phyloP scores from a whole-genome alignment of 2,329 filamentous ascomycete species.

The Drechslerella stenobrocha region DNA sequence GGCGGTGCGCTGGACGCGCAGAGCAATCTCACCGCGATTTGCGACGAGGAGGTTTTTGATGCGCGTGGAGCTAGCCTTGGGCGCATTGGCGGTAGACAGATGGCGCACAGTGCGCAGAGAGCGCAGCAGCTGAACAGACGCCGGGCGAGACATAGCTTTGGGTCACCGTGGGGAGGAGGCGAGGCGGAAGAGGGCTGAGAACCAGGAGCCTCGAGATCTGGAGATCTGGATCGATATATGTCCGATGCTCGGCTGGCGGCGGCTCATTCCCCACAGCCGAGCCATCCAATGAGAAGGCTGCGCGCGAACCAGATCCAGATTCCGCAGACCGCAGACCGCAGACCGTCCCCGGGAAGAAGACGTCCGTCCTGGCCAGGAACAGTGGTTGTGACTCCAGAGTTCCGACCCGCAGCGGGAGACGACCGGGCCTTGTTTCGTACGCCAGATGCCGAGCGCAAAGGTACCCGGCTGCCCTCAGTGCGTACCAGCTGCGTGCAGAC shows the following conservation, averaged over 20 bases:
- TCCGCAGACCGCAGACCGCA: too few relatives aligned
- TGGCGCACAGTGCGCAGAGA: conserved; percentile 28
- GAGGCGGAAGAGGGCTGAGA: background rate
- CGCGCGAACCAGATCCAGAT: too few relatives aligned
- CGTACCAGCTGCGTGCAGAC: background rate
- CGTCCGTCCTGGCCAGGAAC: too few relatives aligned
- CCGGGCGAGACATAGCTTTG: conserved; percentile 34
- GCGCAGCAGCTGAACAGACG: conserved; percentile 39
- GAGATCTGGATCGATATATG: conserved; percentile 10
- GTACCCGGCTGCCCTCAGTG: background rate
- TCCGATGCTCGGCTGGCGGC: background rate
- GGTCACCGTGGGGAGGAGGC: background rate
- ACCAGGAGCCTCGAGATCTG: conserved; percentile 2
- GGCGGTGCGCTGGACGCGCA: conserved; percentile 88
- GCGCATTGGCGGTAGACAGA: conserved; percentile 16
- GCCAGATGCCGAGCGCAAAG: too few relatives aligned
- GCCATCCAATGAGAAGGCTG: conserved; percentile 7
- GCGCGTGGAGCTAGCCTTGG: conserved; percentile 15
- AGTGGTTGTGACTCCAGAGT: background rate
- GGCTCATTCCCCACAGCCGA: conserved; percentile 4
- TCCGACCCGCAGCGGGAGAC: conserved; percentile 2
- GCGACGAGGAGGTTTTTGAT: conserved; percentile 79
- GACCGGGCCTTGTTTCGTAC: too few relatives aligned
- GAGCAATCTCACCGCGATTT: conserved; percentile 93
- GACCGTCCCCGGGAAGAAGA: too few relatives aligned